Evolutionary conservation across 2,329 filamentous ascomycete genomes (phyloP), one percentile per base, ranked within the genome.

Genomic region (Neoascochyta sp.): DNA sequence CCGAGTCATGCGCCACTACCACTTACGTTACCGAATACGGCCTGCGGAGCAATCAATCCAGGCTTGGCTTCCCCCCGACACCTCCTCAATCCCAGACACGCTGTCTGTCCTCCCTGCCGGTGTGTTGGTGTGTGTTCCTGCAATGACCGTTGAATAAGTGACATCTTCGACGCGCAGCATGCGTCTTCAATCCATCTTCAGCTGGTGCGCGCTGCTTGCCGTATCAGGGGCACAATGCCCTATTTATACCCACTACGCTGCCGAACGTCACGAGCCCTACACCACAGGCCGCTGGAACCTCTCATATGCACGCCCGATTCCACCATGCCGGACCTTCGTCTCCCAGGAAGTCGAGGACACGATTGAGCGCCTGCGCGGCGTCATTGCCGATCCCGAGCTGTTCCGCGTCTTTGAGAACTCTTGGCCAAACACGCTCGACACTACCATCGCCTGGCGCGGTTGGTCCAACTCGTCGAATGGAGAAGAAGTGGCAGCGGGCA

Each of bases 381-480:
- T 65, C 8, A 69, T 72, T 28, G 42, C 50, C 3, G 69, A 73
- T 38, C 65, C 65, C 5, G 84, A 89, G 54, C 69, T 88, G 9
- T 78, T 73, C 54, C 72, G 80, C 2, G 62, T 88, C 4, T 87
- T 88, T 47, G 65, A 80, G 48, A 88, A 88, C 53, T 68, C 76
- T 1, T 87, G 78, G 61, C 82, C 83, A 0, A 87, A 83, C 58
- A 86, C 83, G 0, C 65, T 88, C n/a, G 83, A 86, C 52, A 86
- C 82, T 0, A 83, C 82, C 0, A 73, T 86, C 26, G 71, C 71
- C 34, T 86, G 81, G 81, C 75, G 71, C 29, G 83, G 83, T 1
- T 63, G 66, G 29, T 69, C 68, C 6, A 70, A 76, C 34, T 66
- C 73, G 37, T 62, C 70, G 0, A 24, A 22, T 9, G 30, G 26